Conservation (phyloP, 2,329 filamentous ascomycete species). For the Blastomyces percursus region DNA sequence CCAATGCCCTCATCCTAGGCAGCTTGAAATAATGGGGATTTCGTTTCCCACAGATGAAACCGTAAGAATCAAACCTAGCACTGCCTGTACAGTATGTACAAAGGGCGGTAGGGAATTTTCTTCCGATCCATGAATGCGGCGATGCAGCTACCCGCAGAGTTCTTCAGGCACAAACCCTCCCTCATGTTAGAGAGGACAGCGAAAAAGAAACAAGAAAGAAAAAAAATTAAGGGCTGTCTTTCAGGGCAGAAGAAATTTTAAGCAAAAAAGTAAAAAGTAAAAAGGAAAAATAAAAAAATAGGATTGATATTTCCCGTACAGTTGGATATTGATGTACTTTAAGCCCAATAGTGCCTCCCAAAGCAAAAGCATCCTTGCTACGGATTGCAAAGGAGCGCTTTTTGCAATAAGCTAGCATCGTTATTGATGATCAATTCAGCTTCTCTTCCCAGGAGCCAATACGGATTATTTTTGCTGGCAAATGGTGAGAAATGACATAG, state of each 20-base stretch:
- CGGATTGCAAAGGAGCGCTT: too few relatives aligned
- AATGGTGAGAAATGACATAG: neutral
- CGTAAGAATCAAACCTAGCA: neutral
- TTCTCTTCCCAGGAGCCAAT: neutral
- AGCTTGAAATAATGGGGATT: neutral
- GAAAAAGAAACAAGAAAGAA: too few relatives aligned
- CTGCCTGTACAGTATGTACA: neutral
- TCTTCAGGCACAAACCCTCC: neutral
- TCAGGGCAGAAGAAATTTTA: neutral
- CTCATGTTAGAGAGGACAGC: neutral
- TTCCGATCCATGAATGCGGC: neutral
- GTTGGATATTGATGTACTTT: neutral
- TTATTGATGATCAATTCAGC: too few relatives aligned
- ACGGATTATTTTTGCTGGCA: neutral
- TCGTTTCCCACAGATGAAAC: neutral
- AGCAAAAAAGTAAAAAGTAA: neutral
- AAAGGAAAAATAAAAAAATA: too few relatives aligned
- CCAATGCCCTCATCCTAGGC: neutral
- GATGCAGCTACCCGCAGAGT: slow-evolving; percentile 1
- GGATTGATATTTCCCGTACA: neutral
- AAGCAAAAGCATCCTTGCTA: neutral
- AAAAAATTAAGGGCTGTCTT: neutral
- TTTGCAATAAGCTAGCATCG: too few relatives aligned
- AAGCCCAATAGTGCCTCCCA: neutral
- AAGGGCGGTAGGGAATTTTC: slow-evolving; percentile 1